Conservation (phyloP, 2,329 filamentous ascomycete species). For the Cercospora citrullina region DNA sequence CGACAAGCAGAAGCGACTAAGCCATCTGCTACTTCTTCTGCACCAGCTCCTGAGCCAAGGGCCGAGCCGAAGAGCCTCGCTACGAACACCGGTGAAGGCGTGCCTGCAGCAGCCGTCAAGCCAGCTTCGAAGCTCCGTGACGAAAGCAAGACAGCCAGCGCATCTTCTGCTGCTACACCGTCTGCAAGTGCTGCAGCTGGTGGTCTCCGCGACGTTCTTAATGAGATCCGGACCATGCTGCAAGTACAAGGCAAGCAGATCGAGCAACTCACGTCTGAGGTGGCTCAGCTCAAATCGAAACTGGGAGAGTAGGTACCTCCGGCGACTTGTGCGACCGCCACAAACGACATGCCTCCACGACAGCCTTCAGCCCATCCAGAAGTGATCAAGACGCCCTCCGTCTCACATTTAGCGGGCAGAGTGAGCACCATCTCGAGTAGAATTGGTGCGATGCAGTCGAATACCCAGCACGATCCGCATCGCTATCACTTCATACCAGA, state of each 20-base stretch:
- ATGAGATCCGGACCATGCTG: slow-evolving; percentile 75
- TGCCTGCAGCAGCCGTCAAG: slow-evolving; percentile 24
- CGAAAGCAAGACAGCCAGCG: slow-evolving; percentile 18
- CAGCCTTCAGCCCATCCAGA: slow-evolving; percentile 5
- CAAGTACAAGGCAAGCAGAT: slow-evolving; percentile 77
- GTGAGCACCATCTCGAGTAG: slow-evolving; percentile 11
- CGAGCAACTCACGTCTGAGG: slow-evolving; percentile 73
- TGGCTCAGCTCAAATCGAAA: slow-evolving; percentile 76
- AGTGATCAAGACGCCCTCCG: slow-evolving; percentile 14
- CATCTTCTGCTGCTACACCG: slow-evolving; percentile 34
- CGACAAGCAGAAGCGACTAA: slow-evolving; percentile 27
- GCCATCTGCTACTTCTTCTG: slow-evolving; percentile 21
- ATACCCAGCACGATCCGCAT: slow-evolving; percentile 4
- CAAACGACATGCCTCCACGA: background rate
- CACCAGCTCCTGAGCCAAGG: slow-evolving; percentile 18
- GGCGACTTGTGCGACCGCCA: slow-evolving; percentile 4
- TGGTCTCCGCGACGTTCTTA: slow-evolving; percentile 64
- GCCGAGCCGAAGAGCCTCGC: slow-evolving; percentile 23
- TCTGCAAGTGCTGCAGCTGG: slow-evolving; percentile 49
- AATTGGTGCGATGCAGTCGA: slow-evolving; percentile 1
- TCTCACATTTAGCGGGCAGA: slow-evolving; percentile 9
- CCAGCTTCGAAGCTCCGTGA: slow-evolving; percentile 36
- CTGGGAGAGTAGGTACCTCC: slow-evolving; percentile 28
- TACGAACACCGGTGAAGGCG: slow-evolving; percentile 22
- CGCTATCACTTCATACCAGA: slow-evolving; percentile 19